Evolutionary conservation across 805 yeast genomes (phyloP).

Genomic region (Suhomyces vadensis): DNA sequence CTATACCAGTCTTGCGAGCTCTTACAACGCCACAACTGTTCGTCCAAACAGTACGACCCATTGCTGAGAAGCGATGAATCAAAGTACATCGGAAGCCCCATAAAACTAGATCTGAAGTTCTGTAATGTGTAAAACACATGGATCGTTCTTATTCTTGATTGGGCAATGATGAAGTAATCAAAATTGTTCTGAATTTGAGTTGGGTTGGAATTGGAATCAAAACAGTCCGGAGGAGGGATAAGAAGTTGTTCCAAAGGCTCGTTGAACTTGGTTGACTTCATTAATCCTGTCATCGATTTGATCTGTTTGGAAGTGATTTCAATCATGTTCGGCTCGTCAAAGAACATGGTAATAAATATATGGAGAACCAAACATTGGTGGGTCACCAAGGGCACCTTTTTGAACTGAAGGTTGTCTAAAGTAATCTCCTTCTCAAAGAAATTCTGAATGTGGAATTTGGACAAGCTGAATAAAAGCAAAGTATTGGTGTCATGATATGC

Average conservation of each 20-base stretch:
- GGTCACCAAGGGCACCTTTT: conserved; percentile 57
- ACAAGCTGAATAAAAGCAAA: conserved; percentile 63
- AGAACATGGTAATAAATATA: conserved; percentile 56
- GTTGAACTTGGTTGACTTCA: conserved; percentile 53
- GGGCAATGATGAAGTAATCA: conserved; percentile 55
- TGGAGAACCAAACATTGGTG: conserved; percentile 58
- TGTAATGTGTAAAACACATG: conserved; percentile 52
- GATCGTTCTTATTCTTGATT: conserved; percentile 55
- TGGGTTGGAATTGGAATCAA: conserved; percentile 4
- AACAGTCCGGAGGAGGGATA: conserved; percentile 28
- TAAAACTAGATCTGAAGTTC: conserved; percentile 45
- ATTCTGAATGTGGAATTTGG: conserved; percentile 65
- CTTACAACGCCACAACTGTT: conserved; percentile 59
- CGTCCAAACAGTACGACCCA: conserved; percentile 65
- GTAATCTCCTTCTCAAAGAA: conserved; percentile 57
- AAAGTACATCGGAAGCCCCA: conserved; percentile 44
- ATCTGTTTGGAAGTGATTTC: conserved; percentile 54
- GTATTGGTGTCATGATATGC: conserved; percentile 80
- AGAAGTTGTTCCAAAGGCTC: conserved; percentile 49
- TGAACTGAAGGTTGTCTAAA: conserved; percentile 46
- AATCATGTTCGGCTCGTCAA: conserved; percentile 52
- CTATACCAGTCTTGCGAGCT: conserved; percentile 53
- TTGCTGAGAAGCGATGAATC: conserved; percentile 50
- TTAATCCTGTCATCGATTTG: conserved; percentile 54
- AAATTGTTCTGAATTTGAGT: conserved; percentile 38